A percentile compares a stretch with the other conserved stretches of the same genome.
Conservation (phyloP, 2,329 filamentous ascomycete species). For the Cladophialophora yegresii region DNA sequence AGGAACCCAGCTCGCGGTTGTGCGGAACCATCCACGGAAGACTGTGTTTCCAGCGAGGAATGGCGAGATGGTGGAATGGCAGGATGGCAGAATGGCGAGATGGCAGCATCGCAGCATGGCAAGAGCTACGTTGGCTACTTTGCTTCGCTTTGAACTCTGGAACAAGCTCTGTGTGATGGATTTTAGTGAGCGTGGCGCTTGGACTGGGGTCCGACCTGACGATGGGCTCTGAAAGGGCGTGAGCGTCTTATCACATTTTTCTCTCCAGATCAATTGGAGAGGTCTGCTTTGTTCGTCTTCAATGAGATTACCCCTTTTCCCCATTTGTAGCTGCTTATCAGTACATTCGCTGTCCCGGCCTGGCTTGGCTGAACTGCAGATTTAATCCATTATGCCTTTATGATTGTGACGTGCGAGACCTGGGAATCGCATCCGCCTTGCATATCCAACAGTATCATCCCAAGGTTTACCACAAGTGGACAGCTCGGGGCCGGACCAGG, state of each 20-base stretch:
- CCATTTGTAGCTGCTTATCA: background rate
- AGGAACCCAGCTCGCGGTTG: background rate
- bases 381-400: background rate
- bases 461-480: background rate
- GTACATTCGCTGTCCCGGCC: background rate
- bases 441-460: background rate
- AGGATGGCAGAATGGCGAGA: background rate
- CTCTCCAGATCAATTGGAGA: background rate
- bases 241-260: background rate
- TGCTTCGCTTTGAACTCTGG: background rate
- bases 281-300: background rate
- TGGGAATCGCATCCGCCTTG: background rate
- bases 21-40: background rate
- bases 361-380: background rate
- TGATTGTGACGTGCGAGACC: background rate
- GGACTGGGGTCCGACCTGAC: background rate
- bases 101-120: background rate
- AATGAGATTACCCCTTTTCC: background rate
- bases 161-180: background rate
- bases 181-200: background rate
- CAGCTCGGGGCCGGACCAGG: background rate
- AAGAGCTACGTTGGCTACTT: background rate
- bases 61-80: background rate
- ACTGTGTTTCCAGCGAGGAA: background rate
- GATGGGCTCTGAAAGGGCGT: background rate